These are phyloP conservation scores for Candida ponderosae DNA, from an alignment of 805 yeast genomes.

Conservation along the genomic window DNA sequence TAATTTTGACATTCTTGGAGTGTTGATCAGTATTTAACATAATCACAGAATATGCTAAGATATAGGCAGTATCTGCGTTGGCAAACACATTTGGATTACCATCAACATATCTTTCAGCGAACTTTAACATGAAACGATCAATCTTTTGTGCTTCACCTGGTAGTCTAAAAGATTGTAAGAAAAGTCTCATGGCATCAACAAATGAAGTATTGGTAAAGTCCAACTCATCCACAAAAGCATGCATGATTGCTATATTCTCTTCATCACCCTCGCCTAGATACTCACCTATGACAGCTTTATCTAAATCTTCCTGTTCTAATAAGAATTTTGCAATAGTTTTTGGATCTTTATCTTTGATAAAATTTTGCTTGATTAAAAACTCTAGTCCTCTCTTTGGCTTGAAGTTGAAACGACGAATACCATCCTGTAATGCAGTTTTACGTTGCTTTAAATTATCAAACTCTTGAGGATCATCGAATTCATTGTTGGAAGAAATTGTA, in stretches of 20 bases:
- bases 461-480: conserved; percentile 67
- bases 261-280: conserved; percentile 86
- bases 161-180: conserved; percentile 81
- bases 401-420: conserved; percentile 71
- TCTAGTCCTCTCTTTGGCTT: conserved; percentile 78
- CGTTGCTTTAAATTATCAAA: conserved; percentile 80
- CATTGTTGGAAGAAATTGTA: conserved; percentile 15
- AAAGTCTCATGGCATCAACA: conserved; percentile 78
- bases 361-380: conserved; percentile 51
- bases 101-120: conserved; percentile 84
- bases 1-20: conserved; percentile 72
- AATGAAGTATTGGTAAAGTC: conserved; percentile 63
- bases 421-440: conserved; percentile 74
- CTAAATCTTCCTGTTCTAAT: conserved; percentile 66
- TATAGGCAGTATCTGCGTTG: conserved; percentile 90
- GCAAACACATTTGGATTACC: conserved; percentile 87
- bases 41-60: conserved; percentile 84
- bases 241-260: conserved; percentile 76
- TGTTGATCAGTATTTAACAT: conserved; percentile 94
- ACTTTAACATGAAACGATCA: conserved; percentile 93
- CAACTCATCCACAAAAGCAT: conserved; percentile 84
- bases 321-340: conserved; percentile 67
- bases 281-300: conserved; percentile 82
- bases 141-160: conserved; percentile 99
- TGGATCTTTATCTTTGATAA: conserved; percentile 57